Base-by-base conservation (phyloP, 805 yeast genomes). In the Wickerhamomyces pijperi region DNA sequence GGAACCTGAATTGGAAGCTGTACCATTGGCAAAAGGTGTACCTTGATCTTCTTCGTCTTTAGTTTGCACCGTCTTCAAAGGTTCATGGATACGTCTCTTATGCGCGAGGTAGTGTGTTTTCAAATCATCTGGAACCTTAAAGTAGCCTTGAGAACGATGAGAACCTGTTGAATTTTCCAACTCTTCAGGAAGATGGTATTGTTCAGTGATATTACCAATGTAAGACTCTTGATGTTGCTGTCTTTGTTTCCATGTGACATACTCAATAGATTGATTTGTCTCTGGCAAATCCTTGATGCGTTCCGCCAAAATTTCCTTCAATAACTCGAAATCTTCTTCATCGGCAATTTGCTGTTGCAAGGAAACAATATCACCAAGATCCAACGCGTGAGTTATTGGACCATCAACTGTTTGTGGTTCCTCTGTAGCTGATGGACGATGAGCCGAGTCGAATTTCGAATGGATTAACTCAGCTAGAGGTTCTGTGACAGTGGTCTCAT, bases 91-190 rank as follows among this genome's bases (percentile, higher is more conserved):
- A 49, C 72, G 76, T 42, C 84, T 73, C 37, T 92, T 77, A 56
- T 87, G 96, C 2, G 94, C 92, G 39, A 88, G 63, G 53, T 85
- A 88, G 42, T 75, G 81, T 13, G 74, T 64, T 55, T 88, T 88
- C 34, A 77, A 68, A 0, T 74, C 67, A 46, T 87, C 95, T 0
- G 81, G 72, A 31, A 85, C 76, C 55, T 82, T 82, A 35, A 61
- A 58, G 54, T 78, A 84, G 0, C 95, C 94, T 41, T 79, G 76
- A 29, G 87, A 76, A 50, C 74, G 72, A 50, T 81, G 81, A 2
- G 83, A 68, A 1, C 87, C 84, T 0, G 79, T 61, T 0, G 46
- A 40, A 38, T 71, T 73, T 34, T 62, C 66, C 34, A 71, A 48
- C 1, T 38, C 37, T 1, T 36, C 15, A 2, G 56, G 46, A 55